Conservation (phyloP, 495 filamentous ascomycete species). For the Lasiosphaeriaceae sp. region DNA sequence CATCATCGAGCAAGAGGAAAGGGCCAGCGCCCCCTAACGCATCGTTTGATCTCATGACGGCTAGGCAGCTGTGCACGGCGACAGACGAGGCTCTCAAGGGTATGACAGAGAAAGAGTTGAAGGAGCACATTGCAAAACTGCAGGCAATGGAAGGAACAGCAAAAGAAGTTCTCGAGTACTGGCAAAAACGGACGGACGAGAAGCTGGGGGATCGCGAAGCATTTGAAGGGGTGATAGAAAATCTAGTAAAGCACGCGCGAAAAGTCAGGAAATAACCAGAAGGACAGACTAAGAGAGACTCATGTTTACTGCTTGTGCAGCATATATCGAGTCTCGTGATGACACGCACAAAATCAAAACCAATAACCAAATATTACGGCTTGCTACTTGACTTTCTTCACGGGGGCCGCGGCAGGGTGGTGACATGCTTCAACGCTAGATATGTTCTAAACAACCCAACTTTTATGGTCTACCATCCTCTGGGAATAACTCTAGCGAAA, state of each 20-base stretch:
- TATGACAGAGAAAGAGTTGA: slow-evolving; percentile 72
- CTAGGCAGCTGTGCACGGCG: slow-evolving; percentile 72
- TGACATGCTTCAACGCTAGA: not conserved
- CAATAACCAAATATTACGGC: too few species aligned
- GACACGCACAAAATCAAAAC: too few species aligned
- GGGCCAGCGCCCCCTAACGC: slow-evolving; percentile 62
- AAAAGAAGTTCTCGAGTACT: slow-evolving; percentile 78
- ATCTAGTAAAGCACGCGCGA: slow-evolving; percentile 90
- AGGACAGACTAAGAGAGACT: not conserved
- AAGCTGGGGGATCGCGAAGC: slow-evolving; percentile 88
- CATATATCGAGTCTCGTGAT: too few species aligned
- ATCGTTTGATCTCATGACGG: slow-evolving; percentile 71
- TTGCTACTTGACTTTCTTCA: not conserved
- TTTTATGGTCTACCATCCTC: not conserved
- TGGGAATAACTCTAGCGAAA: not conserved
- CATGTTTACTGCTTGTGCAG: too few species aligned
- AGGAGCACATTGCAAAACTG: slow-evolving; percentile 66
- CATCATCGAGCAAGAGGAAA: slow-evolving; percentile 40
- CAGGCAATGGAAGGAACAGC: slow-evolving; percentile 64
- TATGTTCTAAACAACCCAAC: not conserved
- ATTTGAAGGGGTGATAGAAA: slow-evolving; percentile 97
- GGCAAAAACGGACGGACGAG: slow-evolving; percentile 79
- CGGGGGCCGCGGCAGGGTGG: too few species aligned
- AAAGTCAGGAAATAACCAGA: slow-evolving; percentile 65
- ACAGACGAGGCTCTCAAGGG: slow-evolving; percentile 76